Evolutionary conservation across 2,329 filamentous ascomycete species (phyloP).

Genomic region (Chalaropsis thielavioides): DNA sequence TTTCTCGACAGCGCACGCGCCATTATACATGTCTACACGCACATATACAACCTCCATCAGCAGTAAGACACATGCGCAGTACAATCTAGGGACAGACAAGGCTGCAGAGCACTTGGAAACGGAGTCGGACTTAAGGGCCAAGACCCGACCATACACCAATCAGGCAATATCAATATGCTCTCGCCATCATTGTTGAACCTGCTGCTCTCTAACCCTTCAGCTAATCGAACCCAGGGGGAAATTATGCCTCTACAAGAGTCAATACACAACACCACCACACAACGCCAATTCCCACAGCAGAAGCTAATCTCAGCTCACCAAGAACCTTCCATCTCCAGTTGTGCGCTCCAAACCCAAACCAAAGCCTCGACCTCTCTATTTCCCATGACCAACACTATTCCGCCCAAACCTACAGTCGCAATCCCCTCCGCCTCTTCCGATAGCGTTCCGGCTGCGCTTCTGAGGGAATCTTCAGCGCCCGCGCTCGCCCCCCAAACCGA

Average conservation of each 20-base stretch:
- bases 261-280: neutral
- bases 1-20: too few relatives aligned
- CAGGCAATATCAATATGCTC: neutral
- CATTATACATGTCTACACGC: too few relatives aligned
- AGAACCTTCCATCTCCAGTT: neutral
- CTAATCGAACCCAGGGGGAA: neutral
- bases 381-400: neutral
- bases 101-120: neutral
- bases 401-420: neutral
- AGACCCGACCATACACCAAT: neutral
- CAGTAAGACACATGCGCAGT: too few relatives aligned
- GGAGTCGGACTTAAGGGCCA: neutral
- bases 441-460: neutral
- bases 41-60: neutral
- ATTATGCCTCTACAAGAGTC: neutral
- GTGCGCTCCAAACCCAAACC: neutral
- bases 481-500: neutral
- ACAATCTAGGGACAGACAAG: neutral
- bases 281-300: neutral
- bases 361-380: neutral
- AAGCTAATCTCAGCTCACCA: neutral
- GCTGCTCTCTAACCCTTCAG: neutral
- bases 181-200: neutral
- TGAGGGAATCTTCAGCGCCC: neutral
- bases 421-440: neutral